Percentiles rank a stretch among this genome's conserved stretches.
phyloP scores from a whole-genome alignment of 306 rosid species.

The Mucuna pruriens region DNA sequence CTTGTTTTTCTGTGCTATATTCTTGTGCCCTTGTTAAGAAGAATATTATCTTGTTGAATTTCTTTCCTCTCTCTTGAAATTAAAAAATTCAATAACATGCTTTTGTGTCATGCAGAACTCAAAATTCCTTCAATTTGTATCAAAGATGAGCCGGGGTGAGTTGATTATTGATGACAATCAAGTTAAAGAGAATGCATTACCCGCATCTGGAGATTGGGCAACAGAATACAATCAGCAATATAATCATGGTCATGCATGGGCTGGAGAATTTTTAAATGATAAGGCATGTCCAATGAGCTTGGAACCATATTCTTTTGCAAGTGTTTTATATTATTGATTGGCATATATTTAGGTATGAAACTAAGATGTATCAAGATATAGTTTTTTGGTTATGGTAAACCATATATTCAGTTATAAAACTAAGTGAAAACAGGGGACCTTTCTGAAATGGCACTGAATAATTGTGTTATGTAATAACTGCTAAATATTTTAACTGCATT shows the following conservation, averaged over 20 bases:
- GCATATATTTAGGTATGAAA: slow-evolving; percentile 22
- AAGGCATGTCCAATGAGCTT: slow-evolving; percentile 45
- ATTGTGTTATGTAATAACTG: not conserved
- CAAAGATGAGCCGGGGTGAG: slow-evolving; percentile 99
- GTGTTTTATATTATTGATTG: slow-evolving; percentile 16
- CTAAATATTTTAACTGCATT: not conserved
- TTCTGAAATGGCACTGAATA: not conserved
- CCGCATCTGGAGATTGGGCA: slow-evolving; percentile 87
- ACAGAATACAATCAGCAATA: slow-evolving; percentile 79
- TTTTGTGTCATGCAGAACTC: slow-evolving; percentile 75
- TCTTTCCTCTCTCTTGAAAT: slow-evolving; percentile 1
- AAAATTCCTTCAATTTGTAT: slow-evolving; percentile 91
- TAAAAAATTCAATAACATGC: not conserved
- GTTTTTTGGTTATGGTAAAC: slow-evolving; percentile 6
- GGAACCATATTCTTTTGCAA: slow-evolving; percentile 30
- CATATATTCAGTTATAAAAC: not conserved
- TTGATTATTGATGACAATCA: slow-evolving; percentile 89
- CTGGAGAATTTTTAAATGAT: slow-evolving; percentile 76
- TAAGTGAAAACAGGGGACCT: not conserved
- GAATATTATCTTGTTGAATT: slow-evolving; percentile 12
- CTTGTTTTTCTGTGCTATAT: slow-evolving; percentile 24
- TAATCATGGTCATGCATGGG: slow-evolving; percentile 67
- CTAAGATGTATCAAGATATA: not conserved
- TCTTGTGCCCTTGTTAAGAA: not conserved
- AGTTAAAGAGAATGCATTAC: slow-evolving; percentile 68